A percentile compares a stretch with the other conserved stretches of the same genome.
Evolutionary conservation across 1,284 basidiomycete species (phyloP).

Genomic region (Erythrobasidium hasegawianum): DNA sequence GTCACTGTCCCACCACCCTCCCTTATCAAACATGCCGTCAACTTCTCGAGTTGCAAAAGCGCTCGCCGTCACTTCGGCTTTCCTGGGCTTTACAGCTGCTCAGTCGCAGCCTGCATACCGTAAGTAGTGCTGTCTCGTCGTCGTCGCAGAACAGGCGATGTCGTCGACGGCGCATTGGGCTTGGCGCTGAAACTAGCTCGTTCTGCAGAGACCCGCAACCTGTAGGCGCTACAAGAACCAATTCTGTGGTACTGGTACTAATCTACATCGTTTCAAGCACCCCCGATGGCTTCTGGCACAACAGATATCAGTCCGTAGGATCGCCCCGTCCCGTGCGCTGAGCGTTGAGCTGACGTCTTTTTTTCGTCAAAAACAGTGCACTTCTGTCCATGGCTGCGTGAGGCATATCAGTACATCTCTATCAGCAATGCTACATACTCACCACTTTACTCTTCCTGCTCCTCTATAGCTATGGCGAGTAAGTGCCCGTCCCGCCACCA

Average conservation of each 20-base stretch:
- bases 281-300: slow-evolving; percentile 2
- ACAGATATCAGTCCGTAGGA: background rate
- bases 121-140: no score
- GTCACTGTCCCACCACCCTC: no score
- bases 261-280: no score
- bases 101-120: slow-evolving; percentile 3
- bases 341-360: background rate
- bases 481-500: background rate
- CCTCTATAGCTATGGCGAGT: background rate
- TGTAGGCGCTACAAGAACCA: background rate
- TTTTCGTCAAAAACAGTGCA: background rate
- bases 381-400: background rate
- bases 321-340: no score
- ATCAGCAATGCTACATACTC: no score
- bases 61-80: background rate
- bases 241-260: no score
- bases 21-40: background rate
- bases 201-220: background rate
- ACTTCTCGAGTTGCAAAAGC: background rate
- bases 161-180: background rate
- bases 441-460: background rate
- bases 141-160: no score
- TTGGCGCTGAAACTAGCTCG: no score
- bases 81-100: background rate
- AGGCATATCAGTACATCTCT: background rate